Evolutionary conservation across 2,329 filamentous ascomycete genomes (phyloP).

Genomic region (Aspergillus japonicus): DNA sequence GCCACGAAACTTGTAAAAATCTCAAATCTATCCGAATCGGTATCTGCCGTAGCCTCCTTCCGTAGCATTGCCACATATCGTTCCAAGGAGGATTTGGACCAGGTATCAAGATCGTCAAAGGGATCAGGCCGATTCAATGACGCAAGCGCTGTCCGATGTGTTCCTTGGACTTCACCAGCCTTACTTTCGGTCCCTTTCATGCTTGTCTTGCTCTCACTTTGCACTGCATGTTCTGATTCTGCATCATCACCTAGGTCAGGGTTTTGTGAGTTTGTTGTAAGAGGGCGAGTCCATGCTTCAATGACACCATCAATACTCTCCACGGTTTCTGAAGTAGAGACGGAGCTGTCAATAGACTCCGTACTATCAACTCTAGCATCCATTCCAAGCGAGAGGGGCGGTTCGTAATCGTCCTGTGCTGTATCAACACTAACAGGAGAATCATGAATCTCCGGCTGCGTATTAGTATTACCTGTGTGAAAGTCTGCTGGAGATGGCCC

Average conservation of each 20-base stretch:
- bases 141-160: slow-evolving; percentile 8
- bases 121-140: slow-evolving; percentile 40
- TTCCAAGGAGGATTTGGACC: slow-evolving; percentile 56
- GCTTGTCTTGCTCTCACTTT: not conserved
- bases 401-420: slow-evolving; percentile 14
- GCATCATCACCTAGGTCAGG: slow-evolving; percentile 15
- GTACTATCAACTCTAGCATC: slow-evolving; percentile 33
- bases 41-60: slow-evolving; percentile 49
- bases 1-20: slow-evolving; percentile 53
- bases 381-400: slow-evolving; percentile 22
- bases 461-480: not conserved
- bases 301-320: slow-evolving; percentile 47
- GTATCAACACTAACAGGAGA: slow-evolving; percentile 28
- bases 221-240: slow-evolving; percentile 1
- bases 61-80: slow-evolving; percentile 56
- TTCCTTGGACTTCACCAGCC: slow-evolving; percentile 2
- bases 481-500: slow-evolving; percentile 6
- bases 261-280: slow-evolving; percentile 21
- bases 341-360: slow-evolving; percentile 26
- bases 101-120: slow-evolving; percentile 55
- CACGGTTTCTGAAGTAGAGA: slow-evolving; percentile 28
- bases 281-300: slow-evolving; percentile 43
- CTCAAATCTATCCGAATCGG: slow-evolving; percentile 54
- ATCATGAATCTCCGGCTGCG: slow-evolving; percentile 6
- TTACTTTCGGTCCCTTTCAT: not conserved